Conservation (phyloP, 2,329 filamentous ascomycete genomes). For the Pseudocercospora eumusae region DNA sequence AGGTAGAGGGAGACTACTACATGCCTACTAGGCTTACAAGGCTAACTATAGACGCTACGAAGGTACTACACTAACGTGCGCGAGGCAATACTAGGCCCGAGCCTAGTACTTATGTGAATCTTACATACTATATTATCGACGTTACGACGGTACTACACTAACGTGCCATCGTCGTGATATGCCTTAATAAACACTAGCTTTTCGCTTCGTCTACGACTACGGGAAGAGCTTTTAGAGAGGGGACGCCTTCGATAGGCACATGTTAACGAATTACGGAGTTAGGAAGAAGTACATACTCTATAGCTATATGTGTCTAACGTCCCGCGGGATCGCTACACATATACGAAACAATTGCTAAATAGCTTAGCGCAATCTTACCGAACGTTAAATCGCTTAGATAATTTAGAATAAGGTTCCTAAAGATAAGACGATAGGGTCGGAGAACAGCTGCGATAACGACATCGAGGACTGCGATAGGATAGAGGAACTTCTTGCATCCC, state of each 20-base stretch:
- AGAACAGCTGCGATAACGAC: neutral
- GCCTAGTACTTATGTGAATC: conserved; percentile 3
- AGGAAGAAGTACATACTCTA: neutral
- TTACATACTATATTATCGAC: neutral
- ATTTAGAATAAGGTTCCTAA: neutral
- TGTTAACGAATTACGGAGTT: neutral
- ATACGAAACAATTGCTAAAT: neutral
- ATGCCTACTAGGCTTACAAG: neutral
- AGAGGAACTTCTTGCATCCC: neutral
- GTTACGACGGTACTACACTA: neutral
- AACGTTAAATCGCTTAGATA: neutral
- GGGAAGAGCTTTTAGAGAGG: neutral
- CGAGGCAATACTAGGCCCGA: neutral
- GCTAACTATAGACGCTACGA: neutral
- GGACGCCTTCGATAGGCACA: neutral
- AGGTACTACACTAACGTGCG: neutral
- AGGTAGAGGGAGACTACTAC: neutral
- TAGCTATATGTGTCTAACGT: neutral
- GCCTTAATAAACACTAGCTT: neutral
- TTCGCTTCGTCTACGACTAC: neutral
- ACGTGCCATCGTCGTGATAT: neutral
- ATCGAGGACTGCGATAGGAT: neutral
- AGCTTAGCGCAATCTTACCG: neutral
- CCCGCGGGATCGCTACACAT: too few species aligned
- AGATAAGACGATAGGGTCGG: neutral